Evolutionary conservation across 2,329 filamentous ascomycete species (phyloP), one percentile per base, ranked within the genome.

Genomic region (Fusarium fracticaudum): DNA sequence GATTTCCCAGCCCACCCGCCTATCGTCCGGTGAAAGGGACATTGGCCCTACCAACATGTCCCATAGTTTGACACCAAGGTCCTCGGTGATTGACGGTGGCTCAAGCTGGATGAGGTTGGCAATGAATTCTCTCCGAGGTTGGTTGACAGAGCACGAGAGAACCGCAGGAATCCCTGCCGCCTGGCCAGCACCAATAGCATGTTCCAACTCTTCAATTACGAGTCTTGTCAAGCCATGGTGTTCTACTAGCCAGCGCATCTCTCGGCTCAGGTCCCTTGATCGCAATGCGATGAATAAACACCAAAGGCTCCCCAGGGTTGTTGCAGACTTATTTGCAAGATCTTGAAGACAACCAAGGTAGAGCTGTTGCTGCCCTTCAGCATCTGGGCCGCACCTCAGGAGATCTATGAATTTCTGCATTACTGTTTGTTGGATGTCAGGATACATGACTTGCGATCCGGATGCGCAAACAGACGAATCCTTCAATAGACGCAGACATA

Each of bases 301-400:
- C 78, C 91, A 92, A 26, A 95, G 87, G 75, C 93, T 96, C 3
- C 94, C 94, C 12, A 93, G 87, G 2, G 92, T 90, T 20, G 90
- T 92, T 15, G 84, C 72, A 4, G 91, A 91, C 79, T 88, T 91
- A 29, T 86, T 83, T 6, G 87, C 85, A 51, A 97, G 91, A 76
- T 96, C 92, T 51, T 87, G 76, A 54, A 95, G 86, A 79, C 94
- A 96, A 60, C 87, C 87, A 53, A 86, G 80, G 72, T 92, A 93
- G 22, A 96, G 89, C 26, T 86, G 84, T 65, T 86, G 85, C 53
- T 92, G 90, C 67, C 90, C 90, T 11, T 88, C 84, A 4, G 75
- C 64, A 26, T 86, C 86, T 10, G 89, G 86, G 0, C 91, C 90
- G 37, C 84, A 81, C n/a, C 78, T 79, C 33, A 93, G 83, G n/a